A percentile compares a stretch with the other conserved stretches of the same genome.
Conservation (phyloP, 176 grass and related monocot genomes). For the Bolboschoenus planiculmis region DNA sequence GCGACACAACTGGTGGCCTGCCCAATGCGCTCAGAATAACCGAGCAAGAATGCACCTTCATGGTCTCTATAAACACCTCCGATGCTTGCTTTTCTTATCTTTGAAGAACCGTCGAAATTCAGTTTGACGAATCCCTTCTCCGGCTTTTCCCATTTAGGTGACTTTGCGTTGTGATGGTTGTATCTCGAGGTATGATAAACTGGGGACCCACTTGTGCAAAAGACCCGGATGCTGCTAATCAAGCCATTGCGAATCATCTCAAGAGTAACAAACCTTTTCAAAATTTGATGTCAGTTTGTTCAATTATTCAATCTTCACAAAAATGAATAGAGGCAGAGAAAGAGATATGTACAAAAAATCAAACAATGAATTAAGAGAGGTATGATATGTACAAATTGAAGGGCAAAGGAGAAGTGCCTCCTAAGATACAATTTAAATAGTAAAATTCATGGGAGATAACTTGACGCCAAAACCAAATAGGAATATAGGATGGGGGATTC, state of each 20-base stretch:
- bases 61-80: constrained; percentile 70
- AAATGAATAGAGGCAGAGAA: neutral
- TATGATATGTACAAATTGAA: neutral
- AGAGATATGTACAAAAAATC: neutral
- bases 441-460: constrained; percentile 11
- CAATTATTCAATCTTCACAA: neutral
- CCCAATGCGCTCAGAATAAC: constrained; percentile 59
- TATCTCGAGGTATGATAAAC: neutral
- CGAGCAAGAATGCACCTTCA: constrained; percentile 59
- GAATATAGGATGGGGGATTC: neutral
- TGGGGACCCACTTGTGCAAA: neutral
- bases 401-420: neutral
- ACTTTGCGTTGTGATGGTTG: neutral
- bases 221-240: neutral
- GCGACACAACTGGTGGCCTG: constrained; percentile 49
- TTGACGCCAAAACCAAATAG: constrained; percentile 20
- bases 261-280: neutral
- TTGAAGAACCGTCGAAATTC: constrained; percentile 80
- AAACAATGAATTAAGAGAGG: neutral
- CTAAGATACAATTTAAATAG: constrained; percentile 16
- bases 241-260: constrained; percentile 10
- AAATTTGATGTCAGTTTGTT: neutral
- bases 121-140: constrained; percentile 48
- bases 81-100: constrained; percentile 54
- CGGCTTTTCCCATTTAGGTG: constrained; percentile 47